Evolutionary conservation across 306 rosid genomes (phyloP).

Genomic region (Datisca glomerata): DNA sequence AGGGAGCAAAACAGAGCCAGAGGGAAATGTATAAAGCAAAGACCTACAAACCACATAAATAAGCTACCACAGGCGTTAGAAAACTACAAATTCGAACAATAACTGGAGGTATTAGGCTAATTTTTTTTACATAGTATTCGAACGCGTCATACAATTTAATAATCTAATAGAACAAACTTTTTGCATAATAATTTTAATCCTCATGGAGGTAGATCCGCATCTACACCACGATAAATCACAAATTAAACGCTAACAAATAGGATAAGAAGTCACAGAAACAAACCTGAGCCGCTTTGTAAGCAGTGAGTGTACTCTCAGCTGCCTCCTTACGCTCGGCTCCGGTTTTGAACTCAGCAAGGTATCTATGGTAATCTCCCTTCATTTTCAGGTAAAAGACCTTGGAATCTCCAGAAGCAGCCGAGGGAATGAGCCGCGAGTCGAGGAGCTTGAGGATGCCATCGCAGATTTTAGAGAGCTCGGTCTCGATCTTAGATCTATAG

Average conservation of each 20-base stretch:
- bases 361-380: constrained; percentile 98
- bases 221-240: too few relatives aligned
- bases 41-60: too few relatives aligned
- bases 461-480: constrained; percentile 86
- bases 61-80: too few relatives aligned
- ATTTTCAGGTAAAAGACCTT: constrained; percentile 97
- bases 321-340: constrained; percentile 96
- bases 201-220: too few relatives aligned
- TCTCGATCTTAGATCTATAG: constrained; percentile 96
- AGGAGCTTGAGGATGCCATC: constrained; percentile 96
- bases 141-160: too few relatives aligned
- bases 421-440: constrained; percentile 85
- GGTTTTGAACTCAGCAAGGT: constrained; percentile 94
- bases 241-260: neutral
- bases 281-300: constrained; percentile 98
- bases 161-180: too few relatives aligned
- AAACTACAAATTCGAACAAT: too few relatives aligned
- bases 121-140: too few relatives aligned
- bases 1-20: too few relatives aligned
- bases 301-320: constrained; percentile 92
- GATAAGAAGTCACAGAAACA: neutral
- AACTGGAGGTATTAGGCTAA: too few relatives aligned
- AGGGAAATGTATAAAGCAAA: too few relatives aligned
- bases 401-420: constrained; percentile 82
- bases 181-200: too few relatives aligned